Evolutionary conservation across 345 rosid genomes (phyloP), one percentile per base, ranked within the genome.

Genomic region (Heritiera fomes): DNA sequence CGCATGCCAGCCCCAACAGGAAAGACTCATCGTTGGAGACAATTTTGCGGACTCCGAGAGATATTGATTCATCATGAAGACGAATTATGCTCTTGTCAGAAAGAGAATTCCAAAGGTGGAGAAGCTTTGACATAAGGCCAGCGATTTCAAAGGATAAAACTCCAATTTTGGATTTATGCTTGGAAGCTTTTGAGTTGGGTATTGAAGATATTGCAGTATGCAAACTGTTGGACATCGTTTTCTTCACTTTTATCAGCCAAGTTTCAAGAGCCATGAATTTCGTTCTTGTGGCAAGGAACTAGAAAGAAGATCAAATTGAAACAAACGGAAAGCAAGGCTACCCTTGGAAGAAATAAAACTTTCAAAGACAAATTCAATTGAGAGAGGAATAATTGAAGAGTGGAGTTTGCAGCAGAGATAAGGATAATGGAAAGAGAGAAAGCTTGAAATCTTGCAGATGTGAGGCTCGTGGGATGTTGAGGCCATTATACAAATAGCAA

Each of bases 261-360:
- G 97, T 89, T 80, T 96, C 98, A 62, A 96, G 96, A 83, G 98
- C 97, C 99, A 94, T 94, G 8, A 32, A 61, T 20, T 61, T 17
- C 9, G 46, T 14, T 32, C 0, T 13, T 64, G 38, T 52, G 74
- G 73, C 58, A 75, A 28, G 46, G 80, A 67, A 50, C 5, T 49
- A 72, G 56, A 71, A 79, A 63, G 83, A 77, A 58, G 78, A 66
- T 41, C 65, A 73, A 47, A 76, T 43, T 15, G n/a, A 64, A 77
- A 12, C 10, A 34, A 18, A 77, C 15, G 41, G 59, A 66, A 28
- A 81, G 5, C 73, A 55, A 40, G 8, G 73, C 6, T 12, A 8
- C 10, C 47, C 5, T 40, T 7, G 60, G n/a, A 47, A 30, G 43
- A 8, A 50, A 3, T 34, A 34, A 50, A 30, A 17, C 5, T 46